Evolutionary conservation across 2,329 filamentous ascomycete species (phyloP).

Genomic region (Dendrostoma leiphaemia): DNA sequence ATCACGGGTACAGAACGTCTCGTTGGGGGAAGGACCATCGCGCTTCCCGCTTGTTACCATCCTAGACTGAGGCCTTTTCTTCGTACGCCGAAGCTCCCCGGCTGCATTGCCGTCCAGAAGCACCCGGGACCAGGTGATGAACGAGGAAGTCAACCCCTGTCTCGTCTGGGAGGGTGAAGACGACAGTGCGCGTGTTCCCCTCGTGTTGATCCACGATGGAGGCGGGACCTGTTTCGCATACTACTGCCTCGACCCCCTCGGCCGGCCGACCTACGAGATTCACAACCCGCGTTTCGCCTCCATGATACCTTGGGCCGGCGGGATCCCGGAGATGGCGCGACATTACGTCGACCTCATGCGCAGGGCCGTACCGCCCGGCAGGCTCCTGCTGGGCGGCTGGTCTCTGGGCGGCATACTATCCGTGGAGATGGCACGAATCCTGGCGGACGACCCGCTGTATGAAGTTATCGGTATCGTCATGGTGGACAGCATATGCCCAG

Average conservation of each 20-base stretch:
- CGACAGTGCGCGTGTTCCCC: slow-evolving; percentile 29
- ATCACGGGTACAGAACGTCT: too few species aligned
- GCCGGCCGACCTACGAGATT: slow-evolving; percentile 52
- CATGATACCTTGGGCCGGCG: slow-evolving; percentile 46
- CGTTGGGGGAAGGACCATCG: too few species aligned
- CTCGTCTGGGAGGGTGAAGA: slow-evolving; percentile 16
- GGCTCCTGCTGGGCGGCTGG: slow-evolving; percentile 58
- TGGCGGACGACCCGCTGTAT: slow-evolving; percentile 35
- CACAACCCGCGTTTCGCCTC: slow-evolving; percentile 51
- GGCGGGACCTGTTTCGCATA: slow-evolving; percentile 60
- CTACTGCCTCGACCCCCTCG: slow-evolving; percentile 48
- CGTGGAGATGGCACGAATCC: slow-evolving; percentile 46
- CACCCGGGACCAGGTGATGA: too few species aligned
- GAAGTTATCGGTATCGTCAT: slow-evolving; percentile 49
- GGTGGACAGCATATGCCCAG: slow-evolving; percentile 47
- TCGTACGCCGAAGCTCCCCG: too few species aligned
- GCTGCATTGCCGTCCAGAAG: too few species aligned
- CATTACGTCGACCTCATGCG: slow-evolving; percentile 48
- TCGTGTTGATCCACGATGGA: slow-evolving; percentile 60
- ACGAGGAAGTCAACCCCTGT: slow-evolving; percentile 10
- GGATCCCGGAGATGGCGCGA: slow-evolving; percentile 52
- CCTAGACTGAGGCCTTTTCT: too few species aligned
- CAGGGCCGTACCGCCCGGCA: slow-evolving; percentile 32
- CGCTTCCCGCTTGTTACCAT: too few species aligned
- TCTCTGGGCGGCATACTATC: slow-evolving; percentile 52